These are phyloP conservation scores for Vanrija pseudolonga DNA, from an alignment of 1,284 basidiomycete genomes.

Conservation along the genomic window DNA sequence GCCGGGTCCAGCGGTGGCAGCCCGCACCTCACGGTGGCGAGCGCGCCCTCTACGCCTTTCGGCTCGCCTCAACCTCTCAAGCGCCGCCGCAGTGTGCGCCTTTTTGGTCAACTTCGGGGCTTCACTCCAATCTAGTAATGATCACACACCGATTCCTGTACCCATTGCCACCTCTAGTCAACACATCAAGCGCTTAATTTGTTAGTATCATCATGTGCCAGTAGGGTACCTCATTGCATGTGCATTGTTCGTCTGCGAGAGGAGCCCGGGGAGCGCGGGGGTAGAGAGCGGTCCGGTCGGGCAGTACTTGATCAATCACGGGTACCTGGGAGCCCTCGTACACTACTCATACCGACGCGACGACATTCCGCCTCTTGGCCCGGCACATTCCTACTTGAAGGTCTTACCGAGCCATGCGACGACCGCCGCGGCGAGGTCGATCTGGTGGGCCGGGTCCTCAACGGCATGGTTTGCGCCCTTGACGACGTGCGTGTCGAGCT, in stretches of 20 bases:
- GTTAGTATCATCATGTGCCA: neutral
- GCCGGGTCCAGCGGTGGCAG: no score
- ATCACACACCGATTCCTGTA: neutral
- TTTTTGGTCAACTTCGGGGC: constrained; percentile 13
- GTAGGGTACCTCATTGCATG: no score
- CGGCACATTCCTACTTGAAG: neutral
- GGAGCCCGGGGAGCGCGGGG: no score
- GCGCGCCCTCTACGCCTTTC: neutral
- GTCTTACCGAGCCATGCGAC: constrained; percentile 26
- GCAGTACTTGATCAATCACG: no score
- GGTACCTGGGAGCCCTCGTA: no score
- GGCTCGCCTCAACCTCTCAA: neutral
- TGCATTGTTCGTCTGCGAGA: no score
- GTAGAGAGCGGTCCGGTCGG: no score
- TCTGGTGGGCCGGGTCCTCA: constrained; percentile 26
- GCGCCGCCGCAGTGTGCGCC: constrained; percentile 12
- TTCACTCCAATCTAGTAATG: constrained; percentile 8
- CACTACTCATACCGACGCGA: no score
- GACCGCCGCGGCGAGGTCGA: constrained; percentile 26
- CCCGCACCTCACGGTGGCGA: no score
- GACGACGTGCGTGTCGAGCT: constrained; percentile 27
- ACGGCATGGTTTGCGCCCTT: constrained; percentile 43
- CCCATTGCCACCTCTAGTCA: no score
- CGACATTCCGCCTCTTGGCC: no score
- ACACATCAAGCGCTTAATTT: neutral